These are phyloP conservation scores for Hyphopichia khmerensis DNA, from an alignment of 1,139 yeast genomes.

Conservation along the genomic window DNA sequence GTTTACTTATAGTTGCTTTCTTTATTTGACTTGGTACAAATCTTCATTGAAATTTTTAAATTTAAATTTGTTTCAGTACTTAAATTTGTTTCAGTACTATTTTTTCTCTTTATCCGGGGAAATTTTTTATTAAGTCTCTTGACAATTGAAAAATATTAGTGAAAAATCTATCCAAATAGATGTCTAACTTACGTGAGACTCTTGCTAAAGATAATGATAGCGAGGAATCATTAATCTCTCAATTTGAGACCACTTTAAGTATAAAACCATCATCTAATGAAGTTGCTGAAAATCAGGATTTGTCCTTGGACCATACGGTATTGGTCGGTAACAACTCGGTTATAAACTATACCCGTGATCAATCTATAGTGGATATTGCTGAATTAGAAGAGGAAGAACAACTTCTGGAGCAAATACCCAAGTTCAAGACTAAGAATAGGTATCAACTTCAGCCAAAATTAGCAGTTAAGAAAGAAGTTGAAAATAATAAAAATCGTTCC, in stretches of 20 bases:
- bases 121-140: too few relatives aligned
- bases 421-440: conserved; percentile 32
- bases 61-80: too few relatives aligned
- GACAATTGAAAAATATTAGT: too few relatives aligned
- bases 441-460: conserved; percentile 29
- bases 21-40: too few relatives aligned
- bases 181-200: conserved; percentile 15
- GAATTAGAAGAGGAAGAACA: conserved; percentile 36
- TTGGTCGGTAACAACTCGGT: conserved; percentile 30
- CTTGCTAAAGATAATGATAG: conserved; percentile 31
- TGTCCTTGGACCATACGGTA: conserved; percentile 46
- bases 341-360: conserved; percentile 27
- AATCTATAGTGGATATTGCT: conserved; percentile 32
- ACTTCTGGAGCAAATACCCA: conserved; percentile 26
- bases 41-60: too few relatives aligned
- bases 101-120: background rate
- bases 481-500: conserved; percentile 4
- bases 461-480: conserved; percentile 11
- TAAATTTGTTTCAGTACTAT: too few relatives aligned
- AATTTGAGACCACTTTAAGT: conserved; percentile 48
- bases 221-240: conserved; percentile 47
- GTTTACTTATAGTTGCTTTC: too few relatives aligned
- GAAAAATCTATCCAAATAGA: too few relatives aligned
- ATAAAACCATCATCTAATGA: conserved; percentile 43
- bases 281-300: conserved; percentile 29